Evolutionary conservation across 352 stramenopile species (phyloP).

Genomic region (Thalassiosira sp.): DNA sequence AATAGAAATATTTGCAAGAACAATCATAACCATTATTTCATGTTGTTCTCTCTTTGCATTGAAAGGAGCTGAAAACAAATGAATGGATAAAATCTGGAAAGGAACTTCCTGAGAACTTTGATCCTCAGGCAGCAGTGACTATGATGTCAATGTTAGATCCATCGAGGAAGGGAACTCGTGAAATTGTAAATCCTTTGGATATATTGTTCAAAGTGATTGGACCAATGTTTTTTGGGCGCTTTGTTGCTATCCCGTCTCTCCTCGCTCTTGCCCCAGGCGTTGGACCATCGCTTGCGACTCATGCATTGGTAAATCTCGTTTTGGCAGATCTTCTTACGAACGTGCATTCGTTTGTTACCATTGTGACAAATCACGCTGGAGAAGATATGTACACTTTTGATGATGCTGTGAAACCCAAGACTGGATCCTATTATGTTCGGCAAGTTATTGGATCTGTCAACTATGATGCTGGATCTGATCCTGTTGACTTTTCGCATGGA

Average conservation of each 20-base stretch:
- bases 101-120: slow-evolving; percentile 38
- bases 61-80: slow-evolving; percentile 62
- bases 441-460: slow-evolving; percentile 74
- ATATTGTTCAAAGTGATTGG: slow-evolving; percentile 60
- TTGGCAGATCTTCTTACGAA: slow-evolving; percentile 78
- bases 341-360: slow-evolving; percentile 71
- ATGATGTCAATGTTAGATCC: slow-evolving; percentile 39
- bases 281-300: slow-evolving; percentile 43
- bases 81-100: slow-evolving; percentile 34
- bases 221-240: slow-evolving; percentile 66
- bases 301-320: slow-evolving; percentile 71
- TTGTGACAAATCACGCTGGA: slow-evolving; percentile 82
- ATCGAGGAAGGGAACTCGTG: slow-evolving; percentile 9
- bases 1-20: too few relatives aligned
- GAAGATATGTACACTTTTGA: slow-evolving; percentile 80
- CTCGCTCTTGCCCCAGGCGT: slow-evolving; percentile 44
- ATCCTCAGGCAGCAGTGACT: slow-evolving; percentile 47
- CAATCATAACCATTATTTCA: too few relatives aligned
- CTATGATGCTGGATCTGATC: slow-evolving; percentile 63
- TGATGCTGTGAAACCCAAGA: slow-evolving; percentile 62
- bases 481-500: slow-evolving; percentile 68
- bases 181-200: slow-evolving; percentile 52
- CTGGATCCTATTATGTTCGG: slow-evolving; percentile 73
- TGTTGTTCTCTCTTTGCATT: too few relatives aligned
- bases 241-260: slow-evolving; percentile 61